These are phyloP conservation scores for Eucalyptus brandiana DNA, from an alignment of 345 rosid species.

Conservation along the genomic window DNA sequence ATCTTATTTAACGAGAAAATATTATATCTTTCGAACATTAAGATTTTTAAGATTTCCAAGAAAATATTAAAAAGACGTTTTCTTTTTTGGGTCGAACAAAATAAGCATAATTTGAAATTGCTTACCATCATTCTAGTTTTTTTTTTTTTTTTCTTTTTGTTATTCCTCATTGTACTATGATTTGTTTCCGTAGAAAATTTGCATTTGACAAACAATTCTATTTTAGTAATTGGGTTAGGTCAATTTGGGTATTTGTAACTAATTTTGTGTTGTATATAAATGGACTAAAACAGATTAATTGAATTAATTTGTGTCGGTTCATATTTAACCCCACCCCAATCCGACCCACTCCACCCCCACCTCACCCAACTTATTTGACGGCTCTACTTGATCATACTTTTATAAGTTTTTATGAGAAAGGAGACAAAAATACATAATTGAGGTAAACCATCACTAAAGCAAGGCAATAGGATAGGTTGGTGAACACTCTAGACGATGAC, in stretches of 20 bases:
- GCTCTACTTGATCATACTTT: not conserved
- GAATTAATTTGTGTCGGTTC: fast-evolving
- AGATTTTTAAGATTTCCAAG: not conserved
- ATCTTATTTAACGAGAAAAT: not conserved
- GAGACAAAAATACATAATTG: not conserved
- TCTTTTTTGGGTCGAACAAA: not conserved
- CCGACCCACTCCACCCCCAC: no score
- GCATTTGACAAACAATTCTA: not conserved
- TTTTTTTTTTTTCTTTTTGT: not conserved
- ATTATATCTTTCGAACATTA: not conserved
- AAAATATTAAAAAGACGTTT: not conserved
- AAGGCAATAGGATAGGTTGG: not conserved
- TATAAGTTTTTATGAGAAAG: not conserved
- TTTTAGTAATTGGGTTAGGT: not conserved
- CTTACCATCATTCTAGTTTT: not conserved
- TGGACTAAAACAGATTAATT: fast-evolving
- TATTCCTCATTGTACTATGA: not conserved
- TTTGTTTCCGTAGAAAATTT: not conserved
- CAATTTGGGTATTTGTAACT: no score
- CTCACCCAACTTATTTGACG: not conserved
- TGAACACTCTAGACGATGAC: not conserved
- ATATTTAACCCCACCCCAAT: not conserved
- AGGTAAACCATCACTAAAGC: not conserved
- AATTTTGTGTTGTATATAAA: not conserved
- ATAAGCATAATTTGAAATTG: not conserved